Evolutionary conservation across 148 eudicot genomes (phyloP), one percentile per base, ranked within the genome.

Genomic region (Vaccinium vitisidaea): DNA sequence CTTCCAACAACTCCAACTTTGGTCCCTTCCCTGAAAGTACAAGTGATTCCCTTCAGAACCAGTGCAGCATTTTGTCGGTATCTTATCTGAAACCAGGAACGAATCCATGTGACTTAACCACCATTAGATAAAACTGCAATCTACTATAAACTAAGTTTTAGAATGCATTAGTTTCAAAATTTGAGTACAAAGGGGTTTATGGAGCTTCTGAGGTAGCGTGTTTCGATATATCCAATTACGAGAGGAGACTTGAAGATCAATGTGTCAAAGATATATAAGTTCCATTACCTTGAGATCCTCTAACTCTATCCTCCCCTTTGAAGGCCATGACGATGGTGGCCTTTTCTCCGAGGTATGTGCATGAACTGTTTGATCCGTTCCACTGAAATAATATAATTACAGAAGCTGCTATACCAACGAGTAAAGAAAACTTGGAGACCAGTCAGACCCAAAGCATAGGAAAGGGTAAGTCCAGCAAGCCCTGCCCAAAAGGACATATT

Each of bases 341-440:
- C 92, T 88, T 13, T 86, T 90, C 19, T 75, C 91, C 16, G 86
- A 49, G 92, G 88, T 77, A 95, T 88, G 82, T 92, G 83, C 95
- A 95, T 95, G 79, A 88, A 93, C 75, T 95, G 98, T 82, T 93
- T 92, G 69, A 93, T 91, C 83, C 96, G 85, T 80, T 95, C 98
- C 0, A 90, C 94, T 0, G 98, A 95, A 79, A 90, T 87, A 19
- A 95, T 82, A 79, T 85, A 89, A 48, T 95, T 95, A 54, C 92
- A 86, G 18, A 92, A 86, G 79, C 84, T 92, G 87, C 94, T 88
- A 77, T 89, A 90, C 92, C 90, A 92, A 70, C 91, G 80, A 23
- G 84, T 90, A 81, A 93, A 65, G 84, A 92, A 93, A 53, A 86
- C 91, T 65, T 93, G 94, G 46, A 93, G 86, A 53, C 83, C 77